Evolutionary conservation across 2,329 filamentous ascomycete genomes (phyloP), one percentile per base, ranked within the genome.

Genomic region (Calonectria ilicicola): DNA sequence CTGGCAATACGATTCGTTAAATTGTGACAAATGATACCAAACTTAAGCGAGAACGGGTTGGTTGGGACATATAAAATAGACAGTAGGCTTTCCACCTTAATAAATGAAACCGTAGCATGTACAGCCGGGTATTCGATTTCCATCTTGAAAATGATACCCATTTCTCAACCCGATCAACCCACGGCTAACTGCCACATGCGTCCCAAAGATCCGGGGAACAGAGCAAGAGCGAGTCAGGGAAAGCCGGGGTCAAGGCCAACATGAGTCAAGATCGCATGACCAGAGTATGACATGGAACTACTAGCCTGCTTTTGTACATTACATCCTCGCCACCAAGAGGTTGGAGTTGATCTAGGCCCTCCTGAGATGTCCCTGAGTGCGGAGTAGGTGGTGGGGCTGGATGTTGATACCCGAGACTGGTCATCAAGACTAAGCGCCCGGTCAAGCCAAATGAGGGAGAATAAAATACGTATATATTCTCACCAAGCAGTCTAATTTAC

Each of bases 81-180:
- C 21, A 63, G 63, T 21, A 62, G 21, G 5, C 51, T 51, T 14
- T 14, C 5, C 26, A 8, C 51, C 35, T 66, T 64, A 69, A 53
- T 70, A 70, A 62, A 62, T 19, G 5, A 19, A 49, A 2, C 23
- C 35, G 3, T 5, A 10, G n/a, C 21, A 9, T 21, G 46, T 53
- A 23, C 17, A 29, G 38, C 44, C 63, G 63, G 68, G 56, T 67
- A 56, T 67, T 19, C 38, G 14, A 56, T 35, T 67, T 71, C 64
- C 53, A 71, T 23, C 7, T 56, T 65, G 64, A 32, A 67, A 67
- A 63, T n/a, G 47, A 46, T 65, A 66, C 23, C 63, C 68, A 62
- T 58, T 44, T 12, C 35, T 51, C 15, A 47, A 63, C 42, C 69
- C 69, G 69, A 62, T 35, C 27, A 71, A 62, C 69, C 69, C 64